Evolutionary conservation across 192 early-diverging fungal species (phyloP).

Genomic region (Dimargaris cristalligena): DNA sequence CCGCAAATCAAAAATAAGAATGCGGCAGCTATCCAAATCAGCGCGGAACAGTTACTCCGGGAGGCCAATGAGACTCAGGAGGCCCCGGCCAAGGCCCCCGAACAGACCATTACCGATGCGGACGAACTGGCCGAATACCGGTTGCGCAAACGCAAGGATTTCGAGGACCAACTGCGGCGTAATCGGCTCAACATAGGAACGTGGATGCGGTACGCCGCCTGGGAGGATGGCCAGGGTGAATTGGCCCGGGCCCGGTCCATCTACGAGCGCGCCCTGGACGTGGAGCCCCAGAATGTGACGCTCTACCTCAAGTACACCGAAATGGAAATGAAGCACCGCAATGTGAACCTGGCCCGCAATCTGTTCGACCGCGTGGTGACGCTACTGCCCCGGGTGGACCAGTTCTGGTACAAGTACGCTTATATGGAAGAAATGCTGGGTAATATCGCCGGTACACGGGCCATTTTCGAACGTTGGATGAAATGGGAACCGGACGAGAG

Average conservation of each 20-base stretch:
- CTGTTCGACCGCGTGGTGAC: constrained; percentile 83
- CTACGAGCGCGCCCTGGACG: constrained; percentile 85
- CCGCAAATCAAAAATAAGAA: constrained; percentile 94
- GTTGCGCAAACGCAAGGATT: constrained; percentile 78
- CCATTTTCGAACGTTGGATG: constrained; percentile 99
- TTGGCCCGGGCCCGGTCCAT: constrained; percentile 68
- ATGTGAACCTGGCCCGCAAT: constrained; percentile 85
- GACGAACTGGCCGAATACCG: constrained; percentile 89
- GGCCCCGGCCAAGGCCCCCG: constrained; percentile 43
- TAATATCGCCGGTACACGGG: constrained; percentile 70
- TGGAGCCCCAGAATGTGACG: constrained; percentile 72
- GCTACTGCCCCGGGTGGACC: constrained; percentile 64
- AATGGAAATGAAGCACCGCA: constrained; percentile 96
- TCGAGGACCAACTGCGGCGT: constrained; percentile 76
- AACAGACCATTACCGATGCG: constrained; percentile 79
- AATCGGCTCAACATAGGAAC: constrained; percentile 73
- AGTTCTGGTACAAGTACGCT: constrained; percentile 91
- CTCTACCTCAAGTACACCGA: constrained; percentile 88
- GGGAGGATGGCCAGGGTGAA: constrained; percentile 88
- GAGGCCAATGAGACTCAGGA: constrained; percentile 75
- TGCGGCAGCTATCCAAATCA: constrained; percentile 93
- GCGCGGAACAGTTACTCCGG: constrained; percentile 94
- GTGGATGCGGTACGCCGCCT: constrained; percentile 91
- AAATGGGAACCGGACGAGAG: constrained; percentile 87
- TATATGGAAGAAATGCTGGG: constrained; percentile 97